phyloP scores from a whole-genome alignment of 768 basidiomycete genomes.

The Trametes cingulata region DNA sequence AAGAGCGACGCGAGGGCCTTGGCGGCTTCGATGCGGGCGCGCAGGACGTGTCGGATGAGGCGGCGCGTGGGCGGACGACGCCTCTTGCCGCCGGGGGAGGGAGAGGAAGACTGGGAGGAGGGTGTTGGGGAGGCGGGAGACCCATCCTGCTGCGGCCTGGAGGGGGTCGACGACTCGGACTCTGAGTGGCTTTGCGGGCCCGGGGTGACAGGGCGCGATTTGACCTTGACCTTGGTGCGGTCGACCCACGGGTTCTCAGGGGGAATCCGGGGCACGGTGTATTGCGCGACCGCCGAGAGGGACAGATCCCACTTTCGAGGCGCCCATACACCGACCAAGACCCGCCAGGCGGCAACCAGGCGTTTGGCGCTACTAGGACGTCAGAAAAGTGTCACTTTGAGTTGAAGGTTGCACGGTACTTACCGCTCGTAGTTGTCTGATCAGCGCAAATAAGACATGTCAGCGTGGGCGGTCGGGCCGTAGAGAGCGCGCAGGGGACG shows the following conservation, averaged over 20 bases:
- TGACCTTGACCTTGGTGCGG: constrained; percentile 37
- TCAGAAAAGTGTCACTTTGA: constrained; percentile 12
- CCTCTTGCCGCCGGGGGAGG: constrained; percentile 20
- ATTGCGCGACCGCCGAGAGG: constrained; percentile 68
- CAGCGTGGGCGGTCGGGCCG: background rate
- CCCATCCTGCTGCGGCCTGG: background rate
- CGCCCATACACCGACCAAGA: constrained; percentile 93
- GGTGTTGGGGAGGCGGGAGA: constrained; percentile 27
- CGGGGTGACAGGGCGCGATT: constrained; percentile 25
- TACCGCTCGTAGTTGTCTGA: constrained; percentile 80
- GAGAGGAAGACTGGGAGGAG: constrained; percentile 20
- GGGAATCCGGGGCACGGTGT: constrained; percentile 65
- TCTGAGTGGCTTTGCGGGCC: constrained; percentile 2
- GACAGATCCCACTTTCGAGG: constrained; percentile 84
- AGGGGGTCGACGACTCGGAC: constrained; percentile 15
- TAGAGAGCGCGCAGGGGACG: constrained; percentile 7
- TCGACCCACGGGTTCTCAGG: constrained; percentile 75
- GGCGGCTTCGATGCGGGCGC: constrained; percentile 82
- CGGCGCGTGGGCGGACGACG: constrained; percentile 72
- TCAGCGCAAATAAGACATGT: background rate
- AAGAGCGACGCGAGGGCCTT: constrained; percentile 75
- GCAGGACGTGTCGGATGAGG: constrained; percentile 86
- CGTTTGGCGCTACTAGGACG: constrained; percentile 68
- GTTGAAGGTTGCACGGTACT: constrained; percentile 23
- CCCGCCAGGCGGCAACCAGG: constrained; percentile 90